Evolutionary conservation across 1,284 basidiomycete species (phyloP).

Genomic region (Ganoderma lucidum): DNA sequence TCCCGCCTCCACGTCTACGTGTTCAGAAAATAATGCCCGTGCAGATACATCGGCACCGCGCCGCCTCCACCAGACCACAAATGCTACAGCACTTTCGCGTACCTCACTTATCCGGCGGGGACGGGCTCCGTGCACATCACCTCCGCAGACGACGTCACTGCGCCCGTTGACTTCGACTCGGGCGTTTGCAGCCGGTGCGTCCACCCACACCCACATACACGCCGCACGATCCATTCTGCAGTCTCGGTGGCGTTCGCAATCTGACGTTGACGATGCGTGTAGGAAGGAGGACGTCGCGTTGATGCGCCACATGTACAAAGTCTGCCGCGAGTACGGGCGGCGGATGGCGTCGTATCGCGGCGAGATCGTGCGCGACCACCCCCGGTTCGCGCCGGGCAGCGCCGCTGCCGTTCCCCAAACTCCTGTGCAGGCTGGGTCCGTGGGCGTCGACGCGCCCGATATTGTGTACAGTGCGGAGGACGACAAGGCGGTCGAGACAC

Average conservation of each 20-base stretch:
- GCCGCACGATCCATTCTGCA: background rate
- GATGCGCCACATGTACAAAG: constrained; percentile 66
- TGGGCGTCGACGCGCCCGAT: constrained; percentile 51
- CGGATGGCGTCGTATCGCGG: constrained; percentile 65
- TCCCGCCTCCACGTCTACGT: too few relatives aligned
- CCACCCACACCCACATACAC: background rate
- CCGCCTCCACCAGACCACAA: constrained; percentile 1
- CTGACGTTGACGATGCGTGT: background rate
- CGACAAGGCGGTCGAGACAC: constrained; percentile 57
- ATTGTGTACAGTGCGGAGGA: constrained; percentile 65
- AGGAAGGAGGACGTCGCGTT: constrained; percentile 56
- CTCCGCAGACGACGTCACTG: constrained; percentile 45
- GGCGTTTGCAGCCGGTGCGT: constrained; percentile 21
- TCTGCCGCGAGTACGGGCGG: constrained; percentile 61
- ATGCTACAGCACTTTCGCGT: constrained; percentile 10
- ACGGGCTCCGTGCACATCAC: constrained; percentile 53
- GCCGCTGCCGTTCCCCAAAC: constrained; percentile 46
- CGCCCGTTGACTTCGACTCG: constrained; percentile 46
- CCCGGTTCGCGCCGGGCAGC: constrained; percentile 56
- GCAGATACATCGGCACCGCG: constrained; percentile 10
- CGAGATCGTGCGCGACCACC: constrained; percentile 55
- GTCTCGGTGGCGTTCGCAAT: background rate
- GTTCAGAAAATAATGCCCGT: background rate
- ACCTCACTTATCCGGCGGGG: constrained; percentile 48
- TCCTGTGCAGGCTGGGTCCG: constrained; percentile 42